Conservation (phyloP, 2,329 filamentous ascomycete species). For the Bipolaris cookei region DNA sequence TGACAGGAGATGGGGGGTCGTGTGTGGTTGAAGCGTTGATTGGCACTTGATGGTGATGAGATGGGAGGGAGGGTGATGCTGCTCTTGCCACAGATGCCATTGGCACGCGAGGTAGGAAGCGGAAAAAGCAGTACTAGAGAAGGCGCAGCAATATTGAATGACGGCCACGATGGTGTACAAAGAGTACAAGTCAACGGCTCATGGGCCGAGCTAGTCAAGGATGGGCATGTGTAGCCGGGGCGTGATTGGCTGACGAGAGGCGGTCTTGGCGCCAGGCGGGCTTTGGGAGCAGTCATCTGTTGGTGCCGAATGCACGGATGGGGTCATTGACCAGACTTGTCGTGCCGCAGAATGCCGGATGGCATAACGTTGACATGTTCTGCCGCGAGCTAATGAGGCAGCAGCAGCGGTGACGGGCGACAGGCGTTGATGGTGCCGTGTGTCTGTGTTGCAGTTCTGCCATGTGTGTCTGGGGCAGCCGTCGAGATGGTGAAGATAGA, state of each 20-base stretch:
- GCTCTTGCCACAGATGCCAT: background rate
- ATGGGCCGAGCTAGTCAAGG: constrained; percentile 4
- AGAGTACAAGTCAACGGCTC: constrained; percentile 6
- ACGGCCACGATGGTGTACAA: background rate
- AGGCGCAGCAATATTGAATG: constrained; percentile 1
- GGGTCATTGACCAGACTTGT: constrained; percentile 17
- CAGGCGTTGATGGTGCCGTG: background rate
- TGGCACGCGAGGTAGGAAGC: background rate
- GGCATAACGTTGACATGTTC: constrained; percentile 9
- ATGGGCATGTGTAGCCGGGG: background rate
- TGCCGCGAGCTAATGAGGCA: background rate
- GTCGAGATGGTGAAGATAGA: too few species aligned
- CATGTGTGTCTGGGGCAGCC: too few species aligned
- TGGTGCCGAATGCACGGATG: constrained; percentile 21
- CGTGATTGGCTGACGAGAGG: constrained; percentile 10
- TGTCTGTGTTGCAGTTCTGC: too few species aligned
- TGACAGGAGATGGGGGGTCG: background rate
- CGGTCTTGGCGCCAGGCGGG: constrained; percentile 4
- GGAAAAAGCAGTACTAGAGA: background rate
- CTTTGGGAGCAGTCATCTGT: constrained; percentile 15
- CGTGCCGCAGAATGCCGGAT: constrained; percentile 15
- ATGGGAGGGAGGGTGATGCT: background rate
- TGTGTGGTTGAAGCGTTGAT: too few species aligned
- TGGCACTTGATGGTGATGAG: background rate
- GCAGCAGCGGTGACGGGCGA: background rate